Evolutionary conservation across 2,329 filamentous ascomycete genomes (phyloP).

Genomic region (Xylariales sp.): DNA sequence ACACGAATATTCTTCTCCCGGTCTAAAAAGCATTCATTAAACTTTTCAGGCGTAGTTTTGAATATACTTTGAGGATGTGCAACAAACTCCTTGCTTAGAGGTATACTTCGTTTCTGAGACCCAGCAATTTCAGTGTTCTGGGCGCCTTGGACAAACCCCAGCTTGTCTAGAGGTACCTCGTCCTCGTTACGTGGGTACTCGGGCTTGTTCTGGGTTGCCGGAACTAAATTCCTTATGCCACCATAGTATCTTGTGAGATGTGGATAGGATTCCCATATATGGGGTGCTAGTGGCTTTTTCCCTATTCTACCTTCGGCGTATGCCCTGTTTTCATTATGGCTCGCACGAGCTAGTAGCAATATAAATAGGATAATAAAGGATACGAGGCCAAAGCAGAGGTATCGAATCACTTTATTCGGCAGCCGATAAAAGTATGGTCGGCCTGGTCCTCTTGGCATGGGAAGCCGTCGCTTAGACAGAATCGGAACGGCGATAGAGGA

Average conservation of each 20-base stretch:
- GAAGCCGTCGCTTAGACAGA: conserved; percentile 51
- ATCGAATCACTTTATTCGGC: conserved; percentile 79
- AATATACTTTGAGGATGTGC: conserved; percentile 54
- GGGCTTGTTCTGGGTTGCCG: conserved; percentile 73
- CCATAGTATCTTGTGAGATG: conserved; percentile 92
- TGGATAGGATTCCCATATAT: conserved; percentile 84
- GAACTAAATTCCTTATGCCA: conserved; percentile 78
- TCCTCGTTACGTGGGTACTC: conserved; percentile 81
- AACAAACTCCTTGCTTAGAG: conserved; percentile 65
- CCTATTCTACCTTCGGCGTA: conserved; percentile 64
- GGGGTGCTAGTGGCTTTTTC: conserved; percentile 68
- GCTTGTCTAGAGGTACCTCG: conserved; percentile 61
- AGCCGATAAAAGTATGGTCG: conserved; percentile 67
- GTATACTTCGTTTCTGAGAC: conserved; percentile 48
- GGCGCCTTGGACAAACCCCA: conserved; percentile 52
- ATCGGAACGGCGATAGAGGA: conserved; percentile 57
- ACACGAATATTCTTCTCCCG: conserved; percentile 70
- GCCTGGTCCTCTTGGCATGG: conserved; percentile 49
- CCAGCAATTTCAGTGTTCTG: conserved; percentile 43
- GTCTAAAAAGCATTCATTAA: conserved; percentile 84
- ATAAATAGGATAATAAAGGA: conserved; percentile 80
- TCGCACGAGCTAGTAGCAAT: conserved; percentile 77
- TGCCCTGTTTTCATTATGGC: conserved; percentile 74
- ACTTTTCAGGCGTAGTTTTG: conserved; percentile 58
- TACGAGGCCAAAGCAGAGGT: conserved; percentile 78